phyloP scores from a whole-genome alignment of 495 filamentous ascomycete genomes.

The Jackrogersella minutella region DNA sequence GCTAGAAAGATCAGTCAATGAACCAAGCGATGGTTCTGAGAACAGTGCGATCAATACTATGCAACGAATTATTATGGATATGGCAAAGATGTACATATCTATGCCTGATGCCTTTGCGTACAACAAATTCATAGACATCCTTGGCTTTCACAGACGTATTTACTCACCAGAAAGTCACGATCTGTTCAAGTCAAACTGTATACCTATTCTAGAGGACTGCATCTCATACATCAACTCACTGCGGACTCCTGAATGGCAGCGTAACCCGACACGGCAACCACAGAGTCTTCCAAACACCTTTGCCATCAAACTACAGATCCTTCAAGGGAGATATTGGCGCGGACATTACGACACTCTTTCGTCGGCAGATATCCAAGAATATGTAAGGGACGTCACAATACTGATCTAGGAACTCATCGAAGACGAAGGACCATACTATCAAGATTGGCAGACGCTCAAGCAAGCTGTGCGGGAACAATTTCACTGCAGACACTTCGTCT shows the following conservation, averaged over 20 bases:
- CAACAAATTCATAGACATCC: background rate
- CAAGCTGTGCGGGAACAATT: background rate
- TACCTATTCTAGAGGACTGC: slow-evolving; percentile 1
- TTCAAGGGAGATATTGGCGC: slow-evolving; percentile 10
- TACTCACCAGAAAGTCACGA: background rate
- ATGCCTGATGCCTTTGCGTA: background rate
- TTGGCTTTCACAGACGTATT: background rate
- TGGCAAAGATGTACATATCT: background rate
- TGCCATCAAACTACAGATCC: slow-evolving; percentile 6
- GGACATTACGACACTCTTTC: background rate
- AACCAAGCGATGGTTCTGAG: background rate
- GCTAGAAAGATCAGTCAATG: background rate
- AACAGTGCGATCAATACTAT: background rate
- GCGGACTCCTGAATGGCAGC: background rate
- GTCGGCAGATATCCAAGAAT: background rate
- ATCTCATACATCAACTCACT: background rate
- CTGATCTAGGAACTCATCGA: background rate
- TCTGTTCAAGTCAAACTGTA: background rate
- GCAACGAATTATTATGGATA: background rate
- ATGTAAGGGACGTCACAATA: background rate
- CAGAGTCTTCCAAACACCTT: background rate
- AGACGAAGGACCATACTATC: background rate
- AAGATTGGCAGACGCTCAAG: slow-evolving; percentile 1
- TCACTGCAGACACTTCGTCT: background rate
- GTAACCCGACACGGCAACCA: background rate